Conservation (phyloP, 1,284 basidiomycete species). For the Rhodotorula sp. region DNA sequence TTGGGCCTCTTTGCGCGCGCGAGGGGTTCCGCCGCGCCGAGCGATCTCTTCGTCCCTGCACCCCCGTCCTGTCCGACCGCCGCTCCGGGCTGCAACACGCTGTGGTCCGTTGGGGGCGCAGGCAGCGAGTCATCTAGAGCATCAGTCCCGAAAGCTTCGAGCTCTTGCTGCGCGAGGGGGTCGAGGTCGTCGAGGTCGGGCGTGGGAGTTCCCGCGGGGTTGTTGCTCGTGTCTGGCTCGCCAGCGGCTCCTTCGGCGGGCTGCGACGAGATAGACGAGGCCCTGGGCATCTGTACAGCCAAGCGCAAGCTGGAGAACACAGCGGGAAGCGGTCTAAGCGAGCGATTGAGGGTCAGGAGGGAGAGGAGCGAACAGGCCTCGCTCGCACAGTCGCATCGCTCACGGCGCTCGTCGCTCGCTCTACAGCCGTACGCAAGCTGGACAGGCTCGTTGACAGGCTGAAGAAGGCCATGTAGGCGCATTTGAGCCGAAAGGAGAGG, state of each 20-base stretch:
- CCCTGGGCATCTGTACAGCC: conserved; percentile 7
- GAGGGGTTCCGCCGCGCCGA: conserved; percentile 22
- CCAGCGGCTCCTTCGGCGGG: background rate
- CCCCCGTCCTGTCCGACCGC: background rate
- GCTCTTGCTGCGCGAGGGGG: conserved; percentile 30
- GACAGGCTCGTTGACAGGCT: too few relatives aligned
- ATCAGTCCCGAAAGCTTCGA: conserved; percentile 27
- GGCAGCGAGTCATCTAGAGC: conserved; percentile 32
- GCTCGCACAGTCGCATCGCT: too few relatives aligned
- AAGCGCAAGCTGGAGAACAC: too few relatives aligned
- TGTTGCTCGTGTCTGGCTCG: background rate
- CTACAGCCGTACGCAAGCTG: background rate
- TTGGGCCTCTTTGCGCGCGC: conserved; percentile 38
- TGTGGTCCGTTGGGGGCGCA: conserved; percentile 27
- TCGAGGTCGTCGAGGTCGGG: conserved; percentile 6
- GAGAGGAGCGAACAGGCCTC: background rate
- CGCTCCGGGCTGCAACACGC: background rate
- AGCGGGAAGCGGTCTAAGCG: background rate
- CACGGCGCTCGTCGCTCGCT: background rate
- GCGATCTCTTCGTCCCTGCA: conserved; percentile 12
- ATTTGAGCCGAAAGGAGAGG: too few relatives aligned
- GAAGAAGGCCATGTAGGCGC: too few relatives aligned
- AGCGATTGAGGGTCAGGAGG: background rate
- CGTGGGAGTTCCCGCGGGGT: background rate
- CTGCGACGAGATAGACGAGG: conserved; percentile 1